Percentiles rank a stretch among this genome's conserved stretches.
These are phyloP conservation scores for Cryoendolithus antarcticus DNA, from an alignment of 2,329 filamentous ascomycete genomes.

Conservation along the genomic window DNA sequence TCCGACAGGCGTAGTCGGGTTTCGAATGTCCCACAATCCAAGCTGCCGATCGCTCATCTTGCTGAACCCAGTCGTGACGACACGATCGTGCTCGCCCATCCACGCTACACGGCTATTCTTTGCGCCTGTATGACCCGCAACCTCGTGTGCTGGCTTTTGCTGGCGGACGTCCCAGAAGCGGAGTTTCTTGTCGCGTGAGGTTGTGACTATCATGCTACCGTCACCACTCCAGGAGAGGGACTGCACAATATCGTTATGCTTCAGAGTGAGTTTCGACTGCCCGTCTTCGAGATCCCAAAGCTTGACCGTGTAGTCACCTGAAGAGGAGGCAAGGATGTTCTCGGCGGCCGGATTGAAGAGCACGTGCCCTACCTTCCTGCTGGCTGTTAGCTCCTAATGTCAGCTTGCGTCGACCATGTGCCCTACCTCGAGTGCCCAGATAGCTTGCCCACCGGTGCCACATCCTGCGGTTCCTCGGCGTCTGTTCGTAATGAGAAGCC, in stretches of 20 bases:
- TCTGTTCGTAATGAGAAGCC: slow-evolving; percentile 67
- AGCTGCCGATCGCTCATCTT: slow-evolving; percentile 97
- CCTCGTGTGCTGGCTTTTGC: slow-evolving; percentile 75
- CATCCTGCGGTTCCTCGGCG: slow-evolving; percentile 7
- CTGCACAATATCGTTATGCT: slow-evolving; percentile 85
- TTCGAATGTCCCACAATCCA: slow-evolving; percentile 86
- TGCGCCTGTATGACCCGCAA: slow-evolving; percentile 74
- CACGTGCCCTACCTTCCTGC: slow-evolving; percentile 91
- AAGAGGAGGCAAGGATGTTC: slow-evolving; percentile 88
- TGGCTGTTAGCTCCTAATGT: slow-evolving; percentile 17
- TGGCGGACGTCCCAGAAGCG: slow-evolving; percentile 95
- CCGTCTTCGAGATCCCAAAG: slow-evolving; percentile 85
- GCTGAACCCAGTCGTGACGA: slow-evolving; percentile 94
- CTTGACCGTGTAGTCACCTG: slow-evolving; percentile 89
- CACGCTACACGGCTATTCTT: slow-evolving; percentile 97
- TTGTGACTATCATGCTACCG: slow-evolving; percentile 76
- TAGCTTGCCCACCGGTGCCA: slow-evolving; percentile 52
- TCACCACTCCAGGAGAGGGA: slow-evolving; percentile 91
- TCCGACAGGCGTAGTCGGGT: slow-evolving; percentile 66
- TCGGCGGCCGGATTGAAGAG: slow-evolving; percentile 95
- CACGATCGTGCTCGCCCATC: slow-evolving; percentile 92
- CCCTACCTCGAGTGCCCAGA: slow-evolving; percentile 72
- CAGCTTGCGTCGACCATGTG: background rate
- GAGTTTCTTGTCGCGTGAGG: slow-evolving; percentile 95
- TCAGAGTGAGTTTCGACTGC: slow-evolving; percentile 60